phyloP scores from a whole-genome alignment of 2,329 filamentous ascomycete genomes.

The Xylaria sp. region DNA sequence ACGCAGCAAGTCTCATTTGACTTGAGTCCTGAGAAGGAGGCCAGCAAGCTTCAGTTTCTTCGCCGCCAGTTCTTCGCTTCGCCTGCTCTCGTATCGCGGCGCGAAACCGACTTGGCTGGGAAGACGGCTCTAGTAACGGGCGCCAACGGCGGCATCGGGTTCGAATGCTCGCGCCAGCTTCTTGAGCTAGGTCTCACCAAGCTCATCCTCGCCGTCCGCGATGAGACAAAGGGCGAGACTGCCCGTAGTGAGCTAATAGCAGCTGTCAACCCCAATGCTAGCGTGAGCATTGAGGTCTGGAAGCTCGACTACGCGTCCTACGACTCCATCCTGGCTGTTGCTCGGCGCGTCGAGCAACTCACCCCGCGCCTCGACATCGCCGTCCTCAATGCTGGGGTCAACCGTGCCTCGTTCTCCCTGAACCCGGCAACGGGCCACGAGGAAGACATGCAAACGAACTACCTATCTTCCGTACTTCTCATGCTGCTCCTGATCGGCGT shows the following conservation, averaged over 20 bases:
- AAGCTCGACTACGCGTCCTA: constrained; percentile 24
- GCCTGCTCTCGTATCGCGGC: background rate
- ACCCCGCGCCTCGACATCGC: constrained; percentile 16
- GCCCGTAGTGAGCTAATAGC: constrained; percentile 22
- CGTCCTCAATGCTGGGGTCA: constrained; percentile 41
- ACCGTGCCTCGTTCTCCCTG: constrained; percentile 25
- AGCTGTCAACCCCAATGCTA: background rate
- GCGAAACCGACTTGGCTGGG: background rate
- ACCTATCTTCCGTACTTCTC: constrained; percentile 54
- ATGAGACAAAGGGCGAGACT: constrained; percentile 30
- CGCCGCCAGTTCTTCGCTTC: background rate
- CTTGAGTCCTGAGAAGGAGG: background rate
- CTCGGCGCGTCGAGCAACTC: background rate
- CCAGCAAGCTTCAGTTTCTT: background rate
- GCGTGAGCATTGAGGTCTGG: constrained; percentile 22
- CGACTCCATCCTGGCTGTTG: constrained; percentile 23
- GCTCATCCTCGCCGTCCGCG: constrained; percentile 46
- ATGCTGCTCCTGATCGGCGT: constrained; percentile 53
- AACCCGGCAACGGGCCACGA: constrained; percentile 44
- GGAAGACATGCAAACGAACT: constrained; percentile 32
- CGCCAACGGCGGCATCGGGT: constrained; percentile 45
- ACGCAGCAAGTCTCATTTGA: background rate
- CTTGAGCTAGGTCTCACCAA: constrained; percentile 39
- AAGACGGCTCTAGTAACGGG: constrained; percentile 47
- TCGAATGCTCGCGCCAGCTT: constrained; percentile 44